Evolutionary conservation across 768 basidiomycete species (phyloP), one percentile per base, ranked within the genome.

Genomic region (Mycena indigotica): DNA sequence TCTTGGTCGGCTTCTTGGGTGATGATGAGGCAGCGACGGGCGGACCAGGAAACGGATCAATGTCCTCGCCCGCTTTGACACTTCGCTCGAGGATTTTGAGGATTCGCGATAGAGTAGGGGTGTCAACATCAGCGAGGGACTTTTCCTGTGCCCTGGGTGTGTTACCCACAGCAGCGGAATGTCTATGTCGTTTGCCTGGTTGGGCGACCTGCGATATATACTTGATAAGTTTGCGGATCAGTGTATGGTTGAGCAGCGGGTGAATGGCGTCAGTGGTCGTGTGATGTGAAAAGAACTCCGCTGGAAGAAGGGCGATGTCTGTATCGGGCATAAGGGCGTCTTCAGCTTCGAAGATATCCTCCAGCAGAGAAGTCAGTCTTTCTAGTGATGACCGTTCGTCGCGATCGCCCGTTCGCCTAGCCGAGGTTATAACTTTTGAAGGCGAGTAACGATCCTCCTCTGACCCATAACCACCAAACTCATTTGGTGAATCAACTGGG

Each of bases 271-370:
- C 87, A 23, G 70, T 64, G 0, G 85, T 89, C 28, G 82, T 60
- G 3, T 45, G 73, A 5, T 74, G 74, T 23, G 85, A 94, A 71
- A 86, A 94, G 67, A 78, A 88, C 6, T 86, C 82, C 26, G 75
- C 67, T 3, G 85, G 77, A 13, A 93, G 74, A 50, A 85, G 78
- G 15, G 67, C 58, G n/a, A 74, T 58, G 35, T 80, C 78, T 2
- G 75, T 70, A 49, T 89, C 87, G 0, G 84, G 74, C 2, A 87
- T 80, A 16, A 93, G 74, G 0, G 79, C 69, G 67, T 95, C 94
- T 64, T 91, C 87, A 0, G 89, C 86, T 60, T 90, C 87, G 55
- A 96, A 90, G 16, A 97, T 81, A 53, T 96, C 93, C 61, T 94
- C 91, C 1, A 96, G 75, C 17, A 93, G 73, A 2, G 85, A 84